These are phyloP conservation scores for Hyphopichia pseudoburtonii DNA, from an alignment of 1,139 yeast genomes.

Conservation along the genomic window DNA sequence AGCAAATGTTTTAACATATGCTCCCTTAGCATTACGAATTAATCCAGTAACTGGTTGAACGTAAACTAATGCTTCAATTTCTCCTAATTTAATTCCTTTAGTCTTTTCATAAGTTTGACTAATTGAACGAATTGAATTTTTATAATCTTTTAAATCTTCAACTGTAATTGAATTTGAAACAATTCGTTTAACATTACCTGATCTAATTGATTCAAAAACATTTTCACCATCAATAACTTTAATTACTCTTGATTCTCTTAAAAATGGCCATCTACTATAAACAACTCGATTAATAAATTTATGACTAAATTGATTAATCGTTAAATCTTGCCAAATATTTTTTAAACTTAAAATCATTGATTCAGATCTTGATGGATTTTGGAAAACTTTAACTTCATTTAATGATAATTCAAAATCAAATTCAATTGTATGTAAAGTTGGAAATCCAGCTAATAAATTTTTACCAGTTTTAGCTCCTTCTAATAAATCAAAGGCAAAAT, in stretches of 20 bases:
- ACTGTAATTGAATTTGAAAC: slow-evolving; percentile 37
- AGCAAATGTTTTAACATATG: slow-evolving; percentile 67
- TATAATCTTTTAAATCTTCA: slow-evolving; percentile 44
- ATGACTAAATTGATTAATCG: slow-evolving; percentile 60
- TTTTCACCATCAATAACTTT: slow-evolving; percentile 58
- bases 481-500: slow-evolving; percentile 58
- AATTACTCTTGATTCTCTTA: slow-evolving; percentile 75
- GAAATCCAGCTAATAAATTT: slow-evolving; percentile 84
- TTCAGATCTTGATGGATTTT: slow-evolving; percentile 80
- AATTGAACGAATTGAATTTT: slow-evolving; percentile 29
- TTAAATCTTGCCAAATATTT: slow-evolving; percentile 47
- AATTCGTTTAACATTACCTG: slow-evolving; percentile 33
- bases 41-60: slow-evolving; percentile 81
- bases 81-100: slow-evolving; percentile 60
- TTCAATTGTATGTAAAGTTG: slow-evolving; percentile 71
- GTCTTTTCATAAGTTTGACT: slow-evolving; percentile 41
- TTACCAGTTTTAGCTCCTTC: slow-evolving; percentile 71
- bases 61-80: slow-evolving; percentile 58
- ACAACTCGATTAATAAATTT: slow-evolving; percentile 59
- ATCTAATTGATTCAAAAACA: slow-evolving; percentile 43
- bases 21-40: slow-evolving; percentile 68
- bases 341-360: slow-evolving; percentile 69
- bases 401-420: slow-evolving; percentile 50
- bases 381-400: slow-evolving; percentile 76
- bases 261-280: slow-evolving; percentile 85